Evolutionary conservation across 495 filamentous ascomycete genomes (phyloP).

Genomic region (Paragyromitra xinjiangensis): DNA sequence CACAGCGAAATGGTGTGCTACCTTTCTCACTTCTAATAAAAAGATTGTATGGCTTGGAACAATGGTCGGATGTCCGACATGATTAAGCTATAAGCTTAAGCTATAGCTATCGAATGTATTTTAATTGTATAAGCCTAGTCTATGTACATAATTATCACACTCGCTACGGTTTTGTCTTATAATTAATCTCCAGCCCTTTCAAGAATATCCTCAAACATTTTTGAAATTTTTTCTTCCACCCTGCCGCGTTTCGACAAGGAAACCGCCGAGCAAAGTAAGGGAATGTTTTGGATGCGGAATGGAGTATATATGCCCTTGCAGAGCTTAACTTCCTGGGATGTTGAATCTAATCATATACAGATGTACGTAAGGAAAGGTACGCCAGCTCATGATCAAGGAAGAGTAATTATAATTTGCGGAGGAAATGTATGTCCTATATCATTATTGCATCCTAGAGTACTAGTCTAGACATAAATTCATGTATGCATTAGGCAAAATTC

Average conservation of each 20-base stretch:
- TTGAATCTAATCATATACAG: background rate
- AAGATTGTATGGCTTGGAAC: background rate
- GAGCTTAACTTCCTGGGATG: background rate
- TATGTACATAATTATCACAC: too few relatives aligned
- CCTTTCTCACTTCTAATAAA: background rate
- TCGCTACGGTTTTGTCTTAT: slow-evolving; percentile 29
- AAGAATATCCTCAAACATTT: background rate
- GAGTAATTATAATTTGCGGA: background rate
- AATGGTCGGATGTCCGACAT: too few relatives aligned
- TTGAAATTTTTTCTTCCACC: background rate
- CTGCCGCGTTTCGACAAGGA: background rate
- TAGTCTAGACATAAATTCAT: background rate
- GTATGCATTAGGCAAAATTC: background rate
- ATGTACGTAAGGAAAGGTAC: background rate
- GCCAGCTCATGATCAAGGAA: background rate
- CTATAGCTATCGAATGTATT: background rate
- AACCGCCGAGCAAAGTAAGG: slow-evolving; percentile 21
- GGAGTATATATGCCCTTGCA: slow-evolving; percentile 27
- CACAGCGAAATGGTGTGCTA: background rate
- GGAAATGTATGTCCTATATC: background rate
- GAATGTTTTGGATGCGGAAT: slow-evolving; percentile 15
- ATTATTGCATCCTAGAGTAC: too few relatives aligned
- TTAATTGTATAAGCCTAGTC: too few relatives aligned
- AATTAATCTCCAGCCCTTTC: background rate
- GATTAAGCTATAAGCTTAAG: background rate